phyloP scores from a whole-genome alignment of 192 early-diverging fungal species.

The Gaertneriomyces semiglobifer region DNA sequence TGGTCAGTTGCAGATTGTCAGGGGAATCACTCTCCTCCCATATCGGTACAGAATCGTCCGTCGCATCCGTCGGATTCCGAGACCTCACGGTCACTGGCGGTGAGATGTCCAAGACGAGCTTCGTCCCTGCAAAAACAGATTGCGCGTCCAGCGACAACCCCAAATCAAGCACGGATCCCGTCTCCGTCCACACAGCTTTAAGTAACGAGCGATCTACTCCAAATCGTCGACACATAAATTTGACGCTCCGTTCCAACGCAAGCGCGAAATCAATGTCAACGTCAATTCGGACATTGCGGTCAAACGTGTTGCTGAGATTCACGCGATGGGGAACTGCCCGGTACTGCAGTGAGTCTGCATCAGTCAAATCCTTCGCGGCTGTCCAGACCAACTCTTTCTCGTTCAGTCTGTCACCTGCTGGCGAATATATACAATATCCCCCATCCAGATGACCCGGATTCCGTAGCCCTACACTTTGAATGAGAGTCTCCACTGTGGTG shows the following conservation, averaged over 20 bases:
- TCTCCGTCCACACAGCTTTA: too few relatives aligned
- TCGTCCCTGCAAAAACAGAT: conserved; percentile 1
- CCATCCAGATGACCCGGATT: conserved; percentile 8
- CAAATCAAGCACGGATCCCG: too few relatives aligned
- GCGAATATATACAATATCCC: conserved; percentile 19
- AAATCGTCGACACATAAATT: conserved; percentile 28
- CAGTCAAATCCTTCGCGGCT: conserved; percentile 18
- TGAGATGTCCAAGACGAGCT: conserved; percentile 4
- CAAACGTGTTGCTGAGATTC: conserved; percentile 5
- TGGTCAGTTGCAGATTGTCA: conserved; percentile 17
- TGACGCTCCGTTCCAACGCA: conserved; percentile 1
- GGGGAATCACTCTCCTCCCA: conserved; percentile 26
- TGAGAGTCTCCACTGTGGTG: conserved; percentile 26
- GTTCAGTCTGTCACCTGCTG: conserved; percentile 24
- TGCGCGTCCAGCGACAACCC: conserved; percentile 4
- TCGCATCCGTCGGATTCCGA: background rate
- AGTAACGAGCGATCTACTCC: background rate
- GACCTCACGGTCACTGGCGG: background rate
- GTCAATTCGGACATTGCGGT: conserved; percentile 22
- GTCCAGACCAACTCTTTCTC: conserved; percentile 29
- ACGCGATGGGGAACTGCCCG: conserved; percentile 12
- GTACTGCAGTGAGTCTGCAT: conserved; percentile 19
- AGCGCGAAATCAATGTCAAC: conserved; percentile 20
- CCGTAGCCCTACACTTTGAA: conserved; percentile 12
- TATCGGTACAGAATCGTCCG: conserved; percentile 9